phyloP scores from a whole-genome alignment of 768 basidiomycete genomes.

The Fistulinella prunicolor region DNA sequence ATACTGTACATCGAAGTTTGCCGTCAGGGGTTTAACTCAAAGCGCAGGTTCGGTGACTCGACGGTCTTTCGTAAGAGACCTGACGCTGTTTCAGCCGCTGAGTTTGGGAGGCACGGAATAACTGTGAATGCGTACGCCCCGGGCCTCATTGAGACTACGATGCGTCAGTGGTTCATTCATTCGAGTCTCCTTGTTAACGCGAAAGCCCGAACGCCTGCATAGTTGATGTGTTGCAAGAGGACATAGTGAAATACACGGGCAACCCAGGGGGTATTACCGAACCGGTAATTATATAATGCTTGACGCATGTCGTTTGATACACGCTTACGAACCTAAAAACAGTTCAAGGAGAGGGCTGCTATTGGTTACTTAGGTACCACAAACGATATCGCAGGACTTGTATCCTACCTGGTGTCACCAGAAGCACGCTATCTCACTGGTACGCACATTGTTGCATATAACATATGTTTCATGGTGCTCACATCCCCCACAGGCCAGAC shows the following conservation, averaged over 20 bases:
- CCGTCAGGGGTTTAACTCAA: constrained; percentile 42
- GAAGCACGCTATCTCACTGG: constrained; percentile 37
- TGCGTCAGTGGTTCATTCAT: constrained; percentile 23
- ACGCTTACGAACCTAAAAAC: constrained; percentile 1
- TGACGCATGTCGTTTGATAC: background rate
- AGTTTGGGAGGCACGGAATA: constrained; percentile 31
- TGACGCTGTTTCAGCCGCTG: constrained; percentile 25
- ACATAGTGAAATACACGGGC: constrained; percentile 10
- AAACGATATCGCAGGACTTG: constrained; percentile 36
- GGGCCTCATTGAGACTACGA: constrained; percentile 26
- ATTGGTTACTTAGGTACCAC: constrained; percentile 24
- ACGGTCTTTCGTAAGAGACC: background rate
- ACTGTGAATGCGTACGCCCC: constrained; percentile 37
- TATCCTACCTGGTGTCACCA: constrained; percentile 35
- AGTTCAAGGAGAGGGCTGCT: constrained; percentile 13
- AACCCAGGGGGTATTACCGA: constrained; percentile 12
- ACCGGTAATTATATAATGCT: constrained; percentile 6
- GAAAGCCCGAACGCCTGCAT: background rate
- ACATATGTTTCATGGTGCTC: background rate
- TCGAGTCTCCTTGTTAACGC: background rate
- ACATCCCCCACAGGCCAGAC: constrained; percentile 21
- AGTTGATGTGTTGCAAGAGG: constrained; percentile 19
- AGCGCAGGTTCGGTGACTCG: constrained; percentile 15
- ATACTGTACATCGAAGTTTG: constrained; percentile 42
- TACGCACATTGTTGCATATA: constrained; percentile 1